Percentiles rank a stretch among this genome's conserved stretches.
Conservation (phyloP, 192 early-diverging fungal species). For the Entomortierella lignicola region DNA sequence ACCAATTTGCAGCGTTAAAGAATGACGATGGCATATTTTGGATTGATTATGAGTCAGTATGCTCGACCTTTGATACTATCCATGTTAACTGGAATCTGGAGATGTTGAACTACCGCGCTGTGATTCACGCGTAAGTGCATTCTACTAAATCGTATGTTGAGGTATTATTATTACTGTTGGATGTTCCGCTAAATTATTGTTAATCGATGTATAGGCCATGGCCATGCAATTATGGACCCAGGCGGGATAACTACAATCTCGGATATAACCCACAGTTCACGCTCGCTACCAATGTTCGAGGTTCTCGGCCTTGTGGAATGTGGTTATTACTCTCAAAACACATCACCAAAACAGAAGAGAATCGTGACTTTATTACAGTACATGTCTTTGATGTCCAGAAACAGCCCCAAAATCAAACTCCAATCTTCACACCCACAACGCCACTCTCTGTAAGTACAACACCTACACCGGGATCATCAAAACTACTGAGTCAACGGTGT, state of each 20-base stretch:
- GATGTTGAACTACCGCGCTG: conserved; percentile 72
- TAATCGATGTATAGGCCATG: conserved; percentile 25
- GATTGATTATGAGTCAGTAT: conserved; percentile 89
- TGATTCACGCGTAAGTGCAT: conserved; percentile 76
- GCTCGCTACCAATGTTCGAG: conserved; percentile 68
- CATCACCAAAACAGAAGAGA: conserved; percentile 82
- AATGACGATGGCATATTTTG: conserved; percentile 91
- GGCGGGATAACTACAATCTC: conserved; percentile 66
- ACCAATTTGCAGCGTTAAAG: conserved; percentile 70
- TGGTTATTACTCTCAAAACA: conserved; percentile 91
- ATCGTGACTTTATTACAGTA: conserved; percentile 87
- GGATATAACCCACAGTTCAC: conserved; percentile 87
- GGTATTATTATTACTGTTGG: too few species aligned
- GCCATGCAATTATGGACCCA: conserved; percentile 55
- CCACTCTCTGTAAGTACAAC: conserved; percentile 4
- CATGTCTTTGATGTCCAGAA: conserved; percentile 78
- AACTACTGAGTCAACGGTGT: not conserved
- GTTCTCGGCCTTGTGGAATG: conserved; percentile 65
- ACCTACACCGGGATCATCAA: not conserved
- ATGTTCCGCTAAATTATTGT: too few species aligned
- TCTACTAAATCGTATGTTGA: not conserved
- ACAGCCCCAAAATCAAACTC: conserved; percentile 14
- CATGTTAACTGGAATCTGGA: conserved; percentile 93
- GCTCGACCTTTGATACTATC: conserved; percentile 83
- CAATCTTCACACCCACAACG: conserved; percentile 12